Evolutionary conservation across 345 rosid species (phyloP).

Genomic region (Aegle marmelos): DNA sequence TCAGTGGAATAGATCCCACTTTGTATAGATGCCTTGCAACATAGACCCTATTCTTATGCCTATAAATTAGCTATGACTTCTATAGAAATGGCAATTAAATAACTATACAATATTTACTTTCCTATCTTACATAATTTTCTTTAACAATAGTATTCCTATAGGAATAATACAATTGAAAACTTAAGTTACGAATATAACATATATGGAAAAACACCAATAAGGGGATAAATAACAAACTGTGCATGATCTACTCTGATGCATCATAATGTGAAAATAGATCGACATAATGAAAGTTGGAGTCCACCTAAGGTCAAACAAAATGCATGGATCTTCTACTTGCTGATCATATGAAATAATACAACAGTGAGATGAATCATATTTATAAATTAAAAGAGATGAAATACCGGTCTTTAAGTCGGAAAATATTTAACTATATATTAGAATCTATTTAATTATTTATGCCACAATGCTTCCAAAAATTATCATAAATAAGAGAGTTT

Average conservation of each 20-base stretch:
- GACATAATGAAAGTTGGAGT: background rate
- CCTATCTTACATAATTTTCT: too few relatives aligned
- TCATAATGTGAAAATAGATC: slow-evolving; percentile 3
- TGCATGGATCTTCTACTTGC: background rate
- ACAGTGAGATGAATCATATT: background rate
- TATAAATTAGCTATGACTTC: too few relatives aligned
- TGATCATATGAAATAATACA: slow-evolving; percentile 4
- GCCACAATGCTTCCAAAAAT: too few relatives aligned
- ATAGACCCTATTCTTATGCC: too few relatives aligned
- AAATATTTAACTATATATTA: too few relatives aligned
- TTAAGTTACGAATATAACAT: background rate
- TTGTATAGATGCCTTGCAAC: too few relatives aligned
- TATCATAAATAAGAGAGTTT: too few relatives aligned
- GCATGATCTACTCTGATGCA: background rate
- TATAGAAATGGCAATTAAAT: too few relatives aligned
- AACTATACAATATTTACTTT: too few relatives aligned
- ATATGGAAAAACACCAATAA: background rate
- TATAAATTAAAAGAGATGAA: slow-evolving; percentile 8
- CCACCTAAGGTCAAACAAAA: background rate
- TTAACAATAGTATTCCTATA: slow-evolving; percentile 53
- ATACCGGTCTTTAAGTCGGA: slow-evolving; percentile 75
- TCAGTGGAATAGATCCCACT: too few relatives aligned
- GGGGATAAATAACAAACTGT: background rate
- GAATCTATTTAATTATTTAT: too few relatives aligned
- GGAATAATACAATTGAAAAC: slow-evolving; percentile 14